Percentiles rank a stretch among this genome's conserved stretches.
Evolutionary conservation across 768 basidiomycete species (phyloP).

Genomic region (Lentinula guzmanii): DNA sequence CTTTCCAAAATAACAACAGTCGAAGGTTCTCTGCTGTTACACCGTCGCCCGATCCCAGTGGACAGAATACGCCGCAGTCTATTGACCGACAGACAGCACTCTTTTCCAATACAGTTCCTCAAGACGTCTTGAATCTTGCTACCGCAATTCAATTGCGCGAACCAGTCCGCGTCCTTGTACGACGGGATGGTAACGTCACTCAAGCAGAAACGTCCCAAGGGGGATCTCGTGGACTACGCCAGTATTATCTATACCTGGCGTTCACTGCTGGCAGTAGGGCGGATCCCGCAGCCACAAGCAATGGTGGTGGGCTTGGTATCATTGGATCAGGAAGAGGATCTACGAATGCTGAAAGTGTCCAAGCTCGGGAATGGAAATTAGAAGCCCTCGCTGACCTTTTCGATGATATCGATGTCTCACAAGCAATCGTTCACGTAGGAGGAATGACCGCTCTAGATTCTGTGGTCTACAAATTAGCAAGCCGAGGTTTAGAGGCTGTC

Average conservation of each 20-base stretch:
- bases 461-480: constrained; percentile 86
- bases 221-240: constrained; percentile 73
- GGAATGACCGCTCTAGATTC: constrained; percentile 83
- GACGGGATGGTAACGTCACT: constrained; percentile 81
- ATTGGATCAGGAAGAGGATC: constrained; percentile 89
- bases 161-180: constrained; percentile 95
- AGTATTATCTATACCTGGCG: constrained; percentile 94
- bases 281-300: constrained; percentile 38
- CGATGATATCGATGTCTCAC: constrained; percentile 76
- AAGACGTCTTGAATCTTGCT: constrained; percentile 95
- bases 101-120: constrained; percentile 98
- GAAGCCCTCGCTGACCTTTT: constrained; percentile 88
- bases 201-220: constrained; percentile 60
- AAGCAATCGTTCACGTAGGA: constrained; percentile 85
- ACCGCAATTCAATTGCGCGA: constrained; percentile 90
- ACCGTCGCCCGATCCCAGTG: constrained; percentile 32
- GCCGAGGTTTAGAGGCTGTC: constrained; percentile 80
- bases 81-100: constrained; percentile 87
- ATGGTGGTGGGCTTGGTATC: constrained; percentile 70
- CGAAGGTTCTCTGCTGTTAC: constrained; percentile 59
- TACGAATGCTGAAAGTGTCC: constrained; percentile 74
- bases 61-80: constrained; percentile 22
- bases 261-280: constrained; percentile 82
- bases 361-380: constrained; percentile 91
- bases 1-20: constrained; percentile 29